These are phyloP conservation scores for Crucibulum laeve DNA, from an alignment of 768 basidiomycete species.

Conservation along the genomic window DNA sequence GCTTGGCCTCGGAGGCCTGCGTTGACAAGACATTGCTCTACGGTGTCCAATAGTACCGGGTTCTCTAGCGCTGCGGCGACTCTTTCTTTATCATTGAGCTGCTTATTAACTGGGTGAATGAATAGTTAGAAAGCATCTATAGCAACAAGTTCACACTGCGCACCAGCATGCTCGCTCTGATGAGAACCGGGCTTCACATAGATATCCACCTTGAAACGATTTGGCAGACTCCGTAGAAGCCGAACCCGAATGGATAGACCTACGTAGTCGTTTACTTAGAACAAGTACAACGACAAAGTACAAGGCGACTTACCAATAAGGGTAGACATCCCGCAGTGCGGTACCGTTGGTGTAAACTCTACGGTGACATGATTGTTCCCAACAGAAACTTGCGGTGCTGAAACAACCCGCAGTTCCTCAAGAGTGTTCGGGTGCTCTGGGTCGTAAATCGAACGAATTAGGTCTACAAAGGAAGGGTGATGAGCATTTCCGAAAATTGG, in stretches of 20 bases:
- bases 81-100: slow-evolving; percentile 97
- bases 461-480: slow-evolving; percentile 46
- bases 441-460: slow-evolving; percentile 89
- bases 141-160: slow-evolving; percentile 27
- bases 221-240: slow-evolving; percentile 82
- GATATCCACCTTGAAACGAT: slow-evolving; percentile 93
- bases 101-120: slow-evolving; percentile 83
- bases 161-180: slow-evolving; percentile 85
- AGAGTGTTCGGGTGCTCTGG: slow-evolving; percentile 94
- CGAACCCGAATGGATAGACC: slow-evolving; percentile 96
- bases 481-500: neutral
- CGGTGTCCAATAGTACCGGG: slow-evolving; percentile 74
- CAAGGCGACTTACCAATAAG: slow-evolving; percentile 66
- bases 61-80: slow-evolving; percentile 98
- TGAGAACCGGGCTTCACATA: slow-evolving; percentile 91
- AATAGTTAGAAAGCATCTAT: neutral
- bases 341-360: slow-evolving; percentile 96
- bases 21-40: slow-evolving; percentile 61
- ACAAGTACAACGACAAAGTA: slow-evolving; percentile 4
- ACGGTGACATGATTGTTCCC: slow-evolving; percentile 67
- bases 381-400: slow-evolving; percentile 72
- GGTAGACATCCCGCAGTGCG: slow-evolving; percentile 97
- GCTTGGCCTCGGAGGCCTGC: slow-evolving; percentile 25
- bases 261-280: slow-evolving; percentile 20
- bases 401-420: slow-evolving; percentile 94